phyloP scores from a whole-genome alignment of 768 basidiomycete species.

The Mrakia hoshinonis region DNA sequence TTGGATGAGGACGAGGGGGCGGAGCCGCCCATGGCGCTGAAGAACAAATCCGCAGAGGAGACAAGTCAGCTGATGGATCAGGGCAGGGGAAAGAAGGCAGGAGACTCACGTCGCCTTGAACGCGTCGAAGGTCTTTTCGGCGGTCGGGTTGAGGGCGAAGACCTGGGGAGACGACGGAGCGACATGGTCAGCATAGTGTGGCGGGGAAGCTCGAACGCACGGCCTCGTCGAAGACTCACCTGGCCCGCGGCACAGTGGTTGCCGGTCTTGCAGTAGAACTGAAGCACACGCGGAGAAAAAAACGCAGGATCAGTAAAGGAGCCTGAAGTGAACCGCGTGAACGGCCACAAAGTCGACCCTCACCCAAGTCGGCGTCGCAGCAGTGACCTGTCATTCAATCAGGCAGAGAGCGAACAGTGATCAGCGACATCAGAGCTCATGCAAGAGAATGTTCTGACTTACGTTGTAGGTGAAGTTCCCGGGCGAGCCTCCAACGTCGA shows the following conservation, averaged over 20 bases:
- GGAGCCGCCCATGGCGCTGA: slow-evolving; percentile 1
- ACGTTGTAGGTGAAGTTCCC: not conserved
- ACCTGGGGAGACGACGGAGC: slow-evolving; percentile 45
- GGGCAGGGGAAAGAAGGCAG: not conserved
- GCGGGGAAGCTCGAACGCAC: not conserved
- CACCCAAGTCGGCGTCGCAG: not conserved
- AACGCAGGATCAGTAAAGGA: no score
- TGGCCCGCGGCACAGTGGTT: not conserved
- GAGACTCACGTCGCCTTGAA: slow-evolving; percentile 43
- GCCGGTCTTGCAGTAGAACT: slow-evolving; percentile 15
- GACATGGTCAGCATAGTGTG: no score
- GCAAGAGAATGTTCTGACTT: no score
- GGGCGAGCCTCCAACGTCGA: slow-evolving; percentile 33
- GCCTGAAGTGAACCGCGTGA: no score
- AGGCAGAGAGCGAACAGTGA: not conserved
- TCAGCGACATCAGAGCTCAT: not conserved
- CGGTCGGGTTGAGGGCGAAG: slow-evolving; percentile 52
- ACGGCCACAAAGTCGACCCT: no score
- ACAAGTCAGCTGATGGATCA: not conserved
- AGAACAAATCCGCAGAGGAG: not conserved
- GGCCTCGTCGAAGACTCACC: not conserved
- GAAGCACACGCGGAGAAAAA: not conserved
- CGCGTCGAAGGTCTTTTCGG: slow-evolving; percentile 46
- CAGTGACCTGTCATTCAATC: not conserved
- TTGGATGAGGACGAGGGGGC: not conserved